These are phyloP conservation scores for Omphalea diandra DNA, from an alignment of 441 rosid genomes.

Conservation along the genomic window DNA sequence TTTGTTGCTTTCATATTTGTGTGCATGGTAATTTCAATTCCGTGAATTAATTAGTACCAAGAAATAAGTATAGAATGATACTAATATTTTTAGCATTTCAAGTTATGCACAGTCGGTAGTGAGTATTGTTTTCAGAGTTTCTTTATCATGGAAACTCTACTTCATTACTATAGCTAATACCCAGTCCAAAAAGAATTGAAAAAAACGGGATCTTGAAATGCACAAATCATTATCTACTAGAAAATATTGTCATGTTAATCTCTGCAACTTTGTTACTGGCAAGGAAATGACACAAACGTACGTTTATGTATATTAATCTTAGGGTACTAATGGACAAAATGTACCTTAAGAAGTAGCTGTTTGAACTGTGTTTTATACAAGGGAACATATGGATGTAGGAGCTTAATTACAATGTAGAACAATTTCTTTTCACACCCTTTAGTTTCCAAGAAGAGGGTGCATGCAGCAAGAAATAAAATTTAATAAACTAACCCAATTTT, in stretches of 20 bases:
- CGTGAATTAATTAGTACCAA: too few relatives aligned
- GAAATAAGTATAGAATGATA: too few relatives aligned
- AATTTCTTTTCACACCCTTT: not conserved
- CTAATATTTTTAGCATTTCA: too few relatives aligned
- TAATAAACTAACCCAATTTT: not conserved
- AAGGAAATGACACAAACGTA: not conserved
- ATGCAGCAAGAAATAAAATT: not conserved
- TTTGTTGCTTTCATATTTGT: conserved; percentile 13
- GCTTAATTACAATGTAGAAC: not conserved
- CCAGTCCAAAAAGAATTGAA: not conserved
- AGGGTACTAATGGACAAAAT: not conserved
- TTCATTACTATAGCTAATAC: not conserved
- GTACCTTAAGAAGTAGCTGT: conserved; percentile 7
- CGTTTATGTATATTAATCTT: not conserved
- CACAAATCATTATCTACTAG: conserved; percentile 3
- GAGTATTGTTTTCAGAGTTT: conserved; percentile 11
- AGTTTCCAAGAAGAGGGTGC: not conserved
- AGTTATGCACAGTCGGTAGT: conserved; percentile 19
- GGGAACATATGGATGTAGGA: not conserved
- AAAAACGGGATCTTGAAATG: conserved; percentile 8
- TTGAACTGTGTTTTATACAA: conserved; percentile 9
- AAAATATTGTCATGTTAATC: conserved; percentile 5
- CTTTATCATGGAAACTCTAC: conserved; percentile 14
- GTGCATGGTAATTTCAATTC: conserved; percentile 11
- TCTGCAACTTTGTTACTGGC: not conserved